Conservation (phyloP, 2,329 filamentous ascomycete species). For the Fusarium nodosum region DNA sequence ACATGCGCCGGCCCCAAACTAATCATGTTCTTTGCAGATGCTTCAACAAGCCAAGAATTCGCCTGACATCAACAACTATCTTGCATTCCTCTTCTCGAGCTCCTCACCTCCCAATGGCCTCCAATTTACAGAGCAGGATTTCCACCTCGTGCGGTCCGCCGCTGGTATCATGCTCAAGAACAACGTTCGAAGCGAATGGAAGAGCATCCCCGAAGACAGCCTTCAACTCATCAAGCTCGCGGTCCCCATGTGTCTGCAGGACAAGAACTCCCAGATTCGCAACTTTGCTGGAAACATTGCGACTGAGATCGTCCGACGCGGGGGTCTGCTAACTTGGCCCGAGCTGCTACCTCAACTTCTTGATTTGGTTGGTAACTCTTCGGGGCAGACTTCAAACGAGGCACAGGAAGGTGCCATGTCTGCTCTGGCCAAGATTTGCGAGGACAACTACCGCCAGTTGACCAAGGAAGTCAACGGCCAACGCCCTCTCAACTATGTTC, state of each 20-base stretch:
- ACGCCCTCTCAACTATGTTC: conserved; percentile 86
- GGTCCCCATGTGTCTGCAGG: conserved; percentile 83
- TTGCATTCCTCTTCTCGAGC: conserved; percentile 89
- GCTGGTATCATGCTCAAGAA: conserved; percentile 97
- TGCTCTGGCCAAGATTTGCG: conserved; percentile 93
- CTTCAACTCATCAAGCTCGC: conserved; percentile 83
- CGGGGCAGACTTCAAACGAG: conserved; percentile 74
- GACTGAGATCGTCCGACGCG: conserved; percentile 87
- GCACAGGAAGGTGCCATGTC: conserved; percentile 95
- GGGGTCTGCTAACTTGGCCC: conserved; percentile 91
- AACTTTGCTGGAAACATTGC: conserved; percentile 93
- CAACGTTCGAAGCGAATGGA: conserved; percentile 82
- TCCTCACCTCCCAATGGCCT: conserved; percentile 72
- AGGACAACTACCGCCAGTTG: conserved; percentile 90
- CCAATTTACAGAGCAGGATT: conserved; percentile 70
- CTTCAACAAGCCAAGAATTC: conserved; percentile 88
- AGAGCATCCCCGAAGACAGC: conserved; percentile 79
- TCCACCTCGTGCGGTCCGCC: conserved; percentile 84
- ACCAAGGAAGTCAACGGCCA: conserved; percentile 91
- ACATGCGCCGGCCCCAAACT: conserved; percentile 35
- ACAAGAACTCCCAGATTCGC: conserved; percentile 84
- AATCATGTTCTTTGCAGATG: conserved; percentile 73
- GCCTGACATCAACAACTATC: conserved; percentile 97
- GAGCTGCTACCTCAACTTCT: conserved; percentile 88
- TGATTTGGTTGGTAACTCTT: conserved; percentile 79